Percentiles rank a stretch among this genome's conserved stretches.
Evolutionary conservation across 495 filamentous ascomycete species (phyloP).

Genomic region (Cercophora samala): DNA sequence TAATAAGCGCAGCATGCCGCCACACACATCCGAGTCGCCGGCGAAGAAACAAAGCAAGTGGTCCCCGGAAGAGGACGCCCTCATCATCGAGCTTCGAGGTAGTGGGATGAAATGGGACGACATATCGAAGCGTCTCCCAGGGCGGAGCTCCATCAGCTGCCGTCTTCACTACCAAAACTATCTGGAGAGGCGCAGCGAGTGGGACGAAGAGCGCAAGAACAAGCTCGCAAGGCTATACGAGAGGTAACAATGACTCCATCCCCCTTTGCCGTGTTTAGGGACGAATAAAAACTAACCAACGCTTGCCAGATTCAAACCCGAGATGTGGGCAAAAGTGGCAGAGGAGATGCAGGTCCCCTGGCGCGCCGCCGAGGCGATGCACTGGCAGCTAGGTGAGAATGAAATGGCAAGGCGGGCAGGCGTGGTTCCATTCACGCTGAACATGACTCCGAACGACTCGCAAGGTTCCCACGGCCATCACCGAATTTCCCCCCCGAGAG

Average conservation of each 20-base stretch:
- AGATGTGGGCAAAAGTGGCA: slow-evolving; percentile 94
- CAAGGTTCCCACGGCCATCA: slow-evolving; percentile 32
- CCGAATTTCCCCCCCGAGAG: slow-evolving; percentile 34
- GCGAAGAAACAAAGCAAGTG: slow-evolving; percentile 97
- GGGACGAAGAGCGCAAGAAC: slow-evolving; percentile 97
- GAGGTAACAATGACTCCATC: slow-evolving; percentile 60
- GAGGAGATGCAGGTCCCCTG: slow-evolving; percentile 96
- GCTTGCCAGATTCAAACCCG: slow-evolving; percentile 75
- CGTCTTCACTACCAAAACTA: slow-evolving; percentile 97
- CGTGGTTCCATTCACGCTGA: slow-evolving; percentile 72
- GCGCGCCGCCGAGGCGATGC: slow-evolving; percentile 94
- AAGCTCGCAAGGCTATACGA: slow-evolving; percentile 92
- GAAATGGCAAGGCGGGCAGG: slow-evolving; percentile 92
- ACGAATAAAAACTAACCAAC: slow-evolving; percentile 23
- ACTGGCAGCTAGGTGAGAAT: slow-evolving; percentile 90
- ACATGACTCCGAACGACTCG: slow-evolving; percentile 57
- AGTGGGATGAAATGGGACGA: slow-evolving; percentile 98
- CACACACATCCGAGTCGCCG: slow-evolving; percentile 65
- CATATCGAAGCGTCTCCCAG: slow-evolving; percentile 84
- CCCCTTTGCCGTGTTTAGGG: too few relatives aligned
- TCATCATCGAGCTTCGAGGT: slow-evolving; percentile 85
- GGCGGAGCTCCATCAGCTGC: slow-evolving; percentile 88
- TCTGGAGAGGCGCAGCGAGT: slow-evolving; percentile 81
- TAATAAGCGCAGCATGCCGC: slow-evolving; percentile 47
- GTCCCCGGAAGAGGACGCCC: slow-evolving; percentile 83